phyloP scores from a whole-genome alignment of 768 basidiomycete species.

The Lactarius hatsudake region DNA sequence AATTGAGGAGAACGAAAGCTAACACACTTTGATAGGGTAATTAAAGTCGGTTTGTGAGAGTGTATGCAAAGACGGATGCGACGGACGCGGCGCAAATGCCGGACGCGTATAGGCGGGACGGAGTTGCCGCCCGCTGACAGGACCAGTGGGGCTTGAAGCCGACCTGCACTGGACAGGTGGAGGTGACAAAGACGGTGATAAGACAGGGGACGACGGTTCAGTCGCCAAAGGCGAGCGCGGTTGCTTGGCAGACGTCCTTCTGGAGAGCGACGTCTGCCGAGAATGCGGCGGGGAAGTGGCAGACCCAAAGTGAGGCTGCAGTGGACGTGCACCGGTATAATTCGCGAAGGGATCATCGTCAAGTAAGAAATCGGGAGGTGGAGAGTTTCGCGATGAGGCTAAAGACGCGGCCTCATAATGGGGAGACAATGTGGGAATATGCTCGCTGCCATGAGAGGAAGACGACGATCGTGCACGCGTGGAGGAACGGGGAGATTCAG shows the following conservation, averaged over 20 bases:
- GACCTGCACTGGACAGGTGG: slow-evolving; percentile 22
- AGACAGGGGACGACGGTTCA: not conserved
- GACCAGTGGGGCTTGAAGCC: slow-evolving; percentile 23
- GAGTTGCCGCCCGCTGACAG: slow-evolving; percentile 29
- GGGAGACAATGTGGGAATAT: slow-evolving; percentile 10
- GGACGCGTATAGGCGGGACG: slow-evolving; percentile 44
- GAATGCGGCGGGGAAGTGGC: slow-evolving; percentile 23
- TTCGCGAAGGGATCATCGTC: slow-evolving; percentile 79
- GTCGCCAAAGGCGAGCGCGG: slow-evolving; percentile 23
- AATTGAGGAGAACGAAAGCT: slow-evolving; percentile 4
- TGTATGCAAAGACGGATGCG: slow-evolving; percentile 42
- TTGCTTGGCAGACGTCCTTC: slow-evolving; percentile 13
- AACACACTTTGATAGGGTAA: slow-evolving; percentile 39
- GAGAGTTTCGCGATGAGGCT: slow-evolving; percentile 30
- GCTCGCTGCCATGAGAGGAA: slow-evolving; percentile 19
- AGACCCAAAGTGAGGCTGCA: slow-evolving; percentile 23
- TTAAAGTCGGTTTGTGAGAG: slow-evolving; percentile 39
- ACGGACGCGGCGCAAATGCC: slow-evolving; percentile 42
- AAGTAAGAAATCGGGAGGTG: slow-evolving; percentile 42
- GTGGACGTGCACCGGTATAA: slow-evolving; percentile 36
- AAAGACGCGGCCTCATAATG: slow-evolving; percentile 2
- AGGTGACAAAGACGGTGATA: slow-evolving; percentile 4
- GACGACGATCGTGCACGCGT: slow-evolving; percentile 27
- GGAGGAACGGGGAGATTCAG: slow-evolving; percentile 30
- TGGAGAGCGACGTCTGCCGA: not conserved